phyloP scores from a whole-genome alignment of 2,329 filamentous ascomycete species.

The Penicillium digitatum region DNA sequence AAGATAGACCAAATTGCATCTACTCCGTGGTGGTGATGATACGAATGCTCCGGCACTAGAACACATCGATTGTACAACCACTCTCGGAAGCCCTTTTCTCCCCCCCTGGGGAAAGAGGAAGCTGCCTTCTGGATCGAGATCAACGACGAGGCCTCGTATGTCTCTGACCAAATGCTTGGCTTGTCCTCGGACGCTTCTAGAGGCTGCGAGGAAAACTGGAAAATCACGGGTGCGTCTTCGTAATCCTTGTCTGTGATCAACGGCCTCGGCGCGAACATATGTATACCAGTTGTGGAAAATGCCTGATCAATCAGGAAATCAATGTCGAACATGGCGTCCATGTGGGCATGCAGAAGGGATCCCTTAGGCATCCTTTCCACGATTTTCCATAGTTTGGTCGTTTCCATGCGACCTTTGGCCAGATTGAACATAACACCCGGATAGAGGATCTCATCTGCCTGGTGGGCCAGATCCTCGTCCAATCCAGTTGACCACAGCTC shows the following conservation, averaged over 20 bases:
- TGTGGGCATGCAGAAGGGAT: conserved; percentile 65
- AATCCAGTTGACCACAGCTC: conserved; percentile 72
- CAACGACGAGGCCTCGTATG: conserved; percentile 58
- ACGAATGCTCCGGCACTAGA: conserved; percentile 66
- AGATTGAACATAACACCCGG: conserved; percentile 92
- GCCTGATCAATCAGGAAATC: conserved; percentile 72
- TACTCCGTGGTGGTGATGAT: conserved; percentile 76
- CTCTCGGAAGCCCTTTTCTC: conserved; percentile 65
- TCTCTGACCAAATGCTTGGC: conserved; percentile 60
- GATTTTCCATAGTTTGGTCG: conserved; percentile 79
- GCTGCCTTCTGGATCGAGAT: conserved; percentile 62
- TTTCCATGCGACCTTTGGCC: conserved; percentile 80
- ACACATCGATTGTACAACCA: conserved; percentile 74
- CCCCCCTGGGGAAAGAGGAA: conserved; percentile 69
- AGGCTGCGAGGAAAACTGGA: conserved; percentile 55
- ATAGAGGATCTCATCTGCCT: conserved; percentile 62
- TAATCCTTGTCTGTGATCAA: conserved; percentile 54
- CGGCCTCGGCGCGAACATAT: conserved; percentile 58
- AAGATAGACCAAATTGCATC: conserved; percentile 86
- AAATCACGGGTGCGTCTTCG: conserved; percentile 56
- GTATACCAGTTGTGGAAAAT: conserved; percentile 67
- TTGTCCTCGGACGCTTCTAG: conserved; percentile 43
- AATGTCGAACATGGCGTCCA: conserved; percentile 87
- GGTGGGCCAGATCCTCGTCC: conserved; percentile 64
- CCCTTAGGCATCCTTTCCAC: conserved; percentile 86